Evolutionary conservation across 2,329 filamentous ascomycete genomes (phyloP), one percentile per base, ranked within the genome.

Genomic region (Neonectria punicea): DNA sequence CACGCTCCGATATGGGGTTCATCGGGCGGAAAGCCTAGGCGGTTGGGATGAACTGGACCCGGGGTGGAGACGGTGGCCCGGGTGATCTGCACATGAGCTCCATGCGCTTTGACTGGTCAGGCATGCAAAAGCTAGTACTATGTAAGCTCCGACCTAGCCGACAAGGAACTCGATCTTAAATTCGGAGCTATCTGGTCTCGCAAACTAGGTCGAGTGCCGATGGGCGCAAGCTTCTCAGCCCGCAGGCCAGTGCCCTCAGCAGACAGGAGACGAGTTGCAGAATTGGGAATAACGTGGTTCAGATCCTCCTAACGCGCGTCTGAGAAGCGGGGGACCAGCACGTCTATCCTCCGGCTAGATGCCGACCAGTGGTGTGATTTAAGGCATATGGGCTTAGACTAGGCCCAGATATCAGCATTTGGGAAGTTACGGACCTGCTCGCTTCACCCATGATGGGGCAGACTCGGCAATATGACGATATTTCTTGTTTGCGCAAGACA

Each of bases 211-310:
- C 34, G n/a, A 18, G 54, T 58, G 55, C 32, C 25, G 25, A 30
- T 18, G 49, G 53, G 59, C 20, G 59, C 54, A 41, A 7, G 43
- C 53, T 46, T 53, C 46, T 56, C 59, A 57, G 53, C 53, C 59
- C 54, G 58, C 49, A 11, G 11, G 8, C 34, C 30, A 39, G 43
- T 16, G n/a, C 50, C 34, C 49, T 43, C 51, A 61, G 50, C 58
- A 30, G 30, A 10, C 30, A 49, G 43, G 20, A 22, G 32, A 18
- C 32, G 13, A 20, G 20, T 3, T 51, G 30, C 16, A 20, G n/a
- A 16, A 34, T 55, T 61, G 51, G 36, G 51, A 53, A 18, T 18
- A 55, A 49, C 50, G 13, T 36, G 53, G 32, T 14, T 18, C 22
- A 36, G 34, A 32, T 32, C 50, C 20, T 39, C 25, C 25, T 32